Evolutionary conservation across 2,329 filamentous ascomycete species (phyloP).

Genomic region (Xylaria sp.): DNA sequence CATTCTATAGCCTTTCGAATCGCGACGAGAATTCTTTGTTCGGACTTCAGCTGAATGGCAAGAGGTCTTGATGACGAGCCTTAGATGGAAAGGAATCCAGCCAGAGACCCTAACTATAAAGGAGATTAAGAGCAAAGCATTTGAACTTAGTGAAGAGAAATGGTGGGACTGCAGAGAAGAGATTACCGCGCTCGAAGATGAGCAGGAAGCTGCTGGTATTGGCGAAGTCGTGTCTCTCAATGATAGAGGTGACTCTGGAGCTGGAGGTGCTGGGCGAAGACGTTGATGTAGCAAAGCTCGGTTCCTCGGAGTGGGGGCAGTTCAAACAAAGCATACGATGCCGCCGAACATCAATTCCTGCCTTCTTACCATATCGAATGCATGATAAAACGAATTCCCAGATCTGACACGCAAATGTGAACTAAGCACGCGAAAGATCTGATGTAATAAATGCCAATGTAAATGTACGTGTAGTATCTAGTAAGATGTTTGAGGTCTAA

Average conservation of each 20-base stretch:
- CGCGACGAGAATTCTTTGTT: slow-evolving; percentile 89
- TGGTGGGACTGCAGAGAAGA: slow-evolving; percentile 99
- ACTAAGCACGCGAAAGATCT: too few species aligned
- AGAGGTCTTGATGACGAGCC: slow-evolving; percentile 79
- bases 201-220: slow-evolving; percentile 95
- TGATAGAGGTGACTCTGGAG: slow-evolving; percentile 71
- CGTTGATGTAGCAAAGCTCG: slow-evolving; percentile 38
- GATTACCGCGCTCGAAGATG: slow-evolving; percentile 89
- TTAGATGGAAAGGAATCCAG: slow-evolving; percentile 74
- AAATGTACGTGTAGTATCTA: too few species aligned
- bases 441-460: too few species aligned
- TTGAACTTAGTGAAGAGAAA: slow-evolving; percentile 91
- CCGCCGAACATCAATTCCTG: too few species aligned
- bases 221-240: slow-evolving; percentile 91
- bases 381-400: too few species aligned
- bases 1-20: slow-evolving; percentile 80
- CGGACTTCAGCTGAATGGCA: slow-evolving; percentile 93
- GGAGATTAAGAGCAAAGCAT: slow-evolving; percentile 91
- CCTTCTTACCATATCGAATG: too few species aligned
- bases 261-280: slow-evolving; percentile 57
- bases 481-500: too few species aligned
- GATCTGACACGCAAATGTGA: too few species aligned
- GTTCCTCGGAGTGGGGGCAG: neutral
- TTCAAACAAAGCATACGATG: neutral
- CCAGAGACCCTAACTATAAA: slow-evolving; percentile 80